Percentiles rank a stretch among this genome's conserved stretches.
Evolutionary conservation across 805 yeast species (phyloP).

Genomic region (Wickerhamomyces bisporus): DNA sequence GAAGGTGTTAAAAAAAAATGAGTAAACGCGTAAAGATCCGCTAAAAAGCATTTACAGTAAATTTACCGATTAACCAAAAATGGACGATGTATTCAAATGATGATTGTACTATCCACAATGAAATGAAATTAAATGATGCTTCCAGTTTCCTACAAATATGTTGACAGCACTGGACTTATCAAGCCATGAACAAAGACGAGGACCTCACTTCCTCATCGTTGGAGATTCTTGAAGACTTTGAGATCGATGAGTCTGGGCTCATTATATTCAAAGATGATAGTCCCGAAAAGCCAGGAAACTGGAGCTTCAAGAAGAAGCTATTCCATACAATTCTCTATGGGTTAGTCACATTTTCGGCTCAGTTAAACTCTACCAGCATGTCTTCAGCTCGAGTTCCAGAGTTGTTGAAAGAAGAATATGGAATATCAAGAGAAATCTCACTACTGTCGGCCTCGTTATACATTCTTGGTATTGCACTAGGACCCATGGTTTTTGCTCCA

Average conservation of each 20-base stretch:
- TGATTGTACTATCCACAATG: too few relatives aligned
- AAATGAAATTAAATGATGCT: too few relatives aligned
- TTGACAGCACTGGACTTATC: too few relatives aligned
- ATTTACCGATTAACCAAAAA: too few relatives aligned
- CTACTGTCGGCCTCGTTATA: slow-evolving; percentile 52
- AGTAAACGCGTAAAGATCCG: too few relatives aligned
- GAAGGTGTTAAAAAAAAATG: too few relatives aligned
- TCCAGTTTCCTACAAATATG: too few relatives aligned
- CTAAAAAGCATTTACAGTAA: too few relatives aligned
- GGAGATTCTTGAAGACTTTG: not conserved
- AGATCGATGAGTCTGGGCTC: slow-evolving; percentile 10
- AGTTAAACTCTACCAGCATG: slow-evolving; percentile 45
- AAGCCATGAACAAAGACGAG: too few relatives aligned
- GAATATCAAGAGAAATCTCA: slow-evolving; percentile 41
- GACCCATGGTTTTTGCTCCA: slow-evolving; percentile 56
- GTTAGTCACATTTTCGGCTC: slow-evolving; percentile 38
- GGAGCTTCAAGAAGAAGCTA: slow-evolving; percentile 31
- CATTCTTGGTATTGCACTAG: slow-evolving; percentile 62
- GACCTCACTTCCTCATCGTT: not conserved
- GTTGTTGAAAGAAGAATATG: slow-evolving; percentile 31
- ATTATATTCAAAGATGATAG: slow-evolving; percentile 8
- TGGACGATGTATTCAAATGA: too few relatives aligned
- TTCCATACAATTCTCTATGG: slow-evolving; percentile 36
- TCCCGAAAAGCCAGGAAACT: slow-evolving; percentile 27
- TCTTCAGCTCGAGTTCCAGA: slow-evolving; percentile 33